These are phyloP conservation scores for Blechomonas ayalai DNA, from an alignment of 208 protist species.

Conservation along the genomic window DNA sequence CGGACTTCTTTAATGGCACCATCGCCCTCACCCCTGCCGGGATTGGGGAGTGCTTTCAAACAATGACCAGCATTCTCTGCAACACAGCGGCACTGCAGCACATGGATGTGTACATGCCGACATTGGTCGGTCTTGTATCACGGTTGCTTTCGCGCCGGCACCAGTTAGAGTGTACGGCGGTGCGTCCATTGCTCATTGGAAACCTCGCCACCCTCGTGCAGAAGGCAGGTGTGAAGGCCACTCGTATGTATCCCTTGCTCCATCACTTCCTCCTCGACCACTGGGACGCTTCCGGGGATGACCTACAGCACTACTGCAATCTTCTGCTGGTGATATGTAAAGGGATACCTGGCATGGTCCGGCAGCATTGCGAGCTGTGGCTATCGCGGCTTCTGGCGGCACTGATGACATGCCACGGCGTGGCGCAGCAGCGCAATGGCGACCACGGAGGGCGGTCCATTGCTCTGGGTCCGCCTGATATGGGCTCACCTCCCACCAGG, in stretches of 20 bases:
- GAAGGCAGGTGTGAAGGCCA: constrained; percentile 36
- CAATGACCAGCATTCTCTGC: constrained; percentile 55
- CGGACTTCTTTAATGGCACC: constrained; percentile 45
- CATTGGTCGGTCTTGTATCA: constrained; percentile 42
- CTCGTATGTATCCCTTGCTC: constrained; percentile 60
- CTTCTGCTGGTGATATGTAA: constrained; percentile 51
- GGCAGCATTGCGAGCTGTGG: constrained; percentile 47
- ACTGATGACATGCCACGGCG: constrained; percentile 3
- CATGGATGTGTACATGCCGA: constrained; percentile 52
- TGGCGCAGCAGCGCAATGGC: background rate
- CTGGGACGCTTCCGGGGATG: constrained; percentile 21
- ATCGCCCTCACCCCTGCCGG: constrained; percentile 56
- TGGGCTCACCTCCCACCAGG: background rate
- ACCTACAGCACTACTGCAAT: constrained; percentile 43
- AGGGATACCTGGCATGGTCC: constrained; percentile 54
- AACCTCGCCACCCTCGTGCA: constrained; percentile 41
- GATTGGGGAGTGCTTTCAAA: constrained; percentile 47
- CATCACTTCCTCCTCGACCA: constrained; percentile 45
- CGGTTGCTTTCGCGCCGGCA: no score
- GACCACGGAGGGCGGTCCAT: background rate
- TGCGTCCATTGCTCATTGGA: constrained; percentile 26
- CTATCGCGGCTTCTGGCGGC: constrained; percentile 44
- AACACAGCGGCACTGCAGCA: constrained; percentile 27
- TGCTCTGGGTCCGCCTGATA: background rate
- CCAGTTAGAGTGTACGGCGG: no score